Conservation (phyloP, 1,284 basidiomycete species). For the Ceratorhiza oryzae-sativae region DNA sequence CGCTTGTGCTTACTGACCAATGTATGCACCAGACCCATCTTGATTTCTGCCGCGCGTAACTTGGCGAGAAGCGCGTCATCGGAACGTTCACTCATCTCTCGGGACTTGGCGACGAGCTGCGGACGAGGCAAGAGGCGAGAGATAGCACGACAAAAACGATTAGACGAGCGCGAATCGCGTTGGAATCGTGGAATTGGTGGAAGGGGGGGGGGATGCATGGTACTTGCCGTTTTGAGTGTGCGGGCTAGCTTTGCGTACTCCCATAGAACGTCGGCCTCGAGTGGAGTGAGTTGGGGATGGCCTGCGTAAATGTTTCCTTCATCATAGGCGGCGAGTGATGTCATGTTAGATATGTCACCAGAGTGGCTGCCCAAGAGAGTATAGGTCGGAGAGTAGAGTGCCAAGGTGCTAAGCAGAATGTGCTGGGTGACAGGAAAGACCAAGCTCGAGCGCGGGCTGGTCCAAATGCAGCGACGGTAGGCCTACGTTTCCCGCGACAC, state of each 20-base stretch:
- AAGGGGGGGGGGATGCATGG: neutral
- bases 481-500: neutral
- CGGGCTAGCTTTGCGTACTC: slow-evolving; percentile 79
- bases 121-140: neutral
- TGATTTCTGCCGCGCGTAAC: slow-evolving; percentile 85
- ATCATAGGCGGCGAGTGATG: slow-evolving; percentile 6
- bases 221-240: slow-evolving; percentile 70
- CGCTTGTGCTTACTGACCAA: slow-evolving; percentile 61
- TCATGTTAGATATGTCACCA: no score
- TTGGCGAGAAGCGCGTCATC: slow-evolving; percentile 79
- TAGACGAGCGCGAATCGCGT: neutral
- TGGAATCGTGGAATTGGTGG: neutral
- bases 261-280: slow-evolving; percentile 77
- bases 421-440: no score
- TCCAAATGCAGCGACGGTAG: neutral
- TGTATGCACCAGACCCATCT: slow-evolving; percentile 93
- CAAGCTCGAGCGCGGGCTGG: no score
- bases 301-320: slow-evolving; percentile 67
- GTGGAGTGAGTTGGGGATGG: slow-evolving; percentile 65
- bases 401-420: no score
- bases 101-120: slow-evolving; percentile 47
- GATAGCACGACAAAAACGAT: no score
- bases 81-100: slow-evolving; percentile 67
- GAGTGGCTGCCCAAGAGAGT: no score
- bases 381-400: neutral